phyloP scores from a whole-genome alignment of 495 filamentous ascomycete species.

The Parathielavia hyrcaniae region DNA sequence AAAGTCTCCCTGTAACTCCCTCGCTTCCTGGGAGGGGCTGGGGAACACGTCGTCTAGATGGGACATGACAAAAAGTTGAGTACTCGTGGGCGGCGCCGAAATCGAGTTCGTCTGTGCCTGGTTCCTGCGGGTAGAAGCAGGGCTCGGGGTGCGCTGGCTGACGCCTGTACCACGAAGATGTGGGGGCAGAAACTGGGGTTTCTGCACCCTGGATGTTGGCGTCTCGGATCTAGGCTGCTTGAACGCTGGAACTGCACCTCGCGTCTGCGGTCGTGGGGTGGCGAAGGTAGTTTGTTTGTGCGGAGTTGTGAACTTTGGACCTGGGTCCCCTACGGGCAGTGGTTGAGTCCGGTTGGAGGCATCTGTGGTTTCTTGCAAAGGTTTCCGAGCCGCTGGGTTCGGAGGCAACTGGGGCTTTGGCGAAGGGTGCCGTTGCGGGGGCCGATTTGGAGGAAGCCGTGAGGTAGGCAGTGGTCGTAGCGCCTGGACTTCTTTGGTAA shows the following conservation, averaged over 20 bases:
- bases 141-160: not conserved
- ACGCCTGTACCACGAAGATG: not conserved
- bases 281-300: not conserved
- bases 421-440: not conserved
- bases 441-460: not conserved
- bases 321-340: not conserved
- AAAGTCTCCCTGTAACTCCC: slow-evolving; percentile 36
- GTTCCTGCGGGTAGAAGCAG: not conserved
- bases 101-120: not conserved
- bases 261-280: not conserved
- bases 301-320: not conserved
- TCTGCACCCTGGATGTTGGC: slow-evolving; percentile 4
- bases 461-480: not conserved
- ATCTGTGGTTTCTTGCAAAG: not conserved
- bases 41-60: slow-evolving; percentile 44
- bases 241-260: slow-evolving; percentile 1
- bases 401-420: not conserved
- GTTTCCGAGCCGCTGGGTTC: not conserved
- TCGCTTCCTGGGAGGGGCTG: slow-evolving; percentile 42
- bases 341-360: not conserved
- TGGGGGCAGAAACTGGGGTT: slow-evolving; percentile 18
- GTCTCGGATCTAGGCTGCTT: slow-evolving; percentile 14
- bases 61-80: slow-evolving; percentile 41
- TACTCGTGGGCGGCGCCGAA: slow-evolving; percentile 31
- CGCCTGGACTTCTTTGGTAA: not conserved